These are phyloP conservation scores for Fusarium mexicanum DNA, from an alignment of 2,329 filamentous ascomycete genomes.

Conservation along the genomic window DNA sequence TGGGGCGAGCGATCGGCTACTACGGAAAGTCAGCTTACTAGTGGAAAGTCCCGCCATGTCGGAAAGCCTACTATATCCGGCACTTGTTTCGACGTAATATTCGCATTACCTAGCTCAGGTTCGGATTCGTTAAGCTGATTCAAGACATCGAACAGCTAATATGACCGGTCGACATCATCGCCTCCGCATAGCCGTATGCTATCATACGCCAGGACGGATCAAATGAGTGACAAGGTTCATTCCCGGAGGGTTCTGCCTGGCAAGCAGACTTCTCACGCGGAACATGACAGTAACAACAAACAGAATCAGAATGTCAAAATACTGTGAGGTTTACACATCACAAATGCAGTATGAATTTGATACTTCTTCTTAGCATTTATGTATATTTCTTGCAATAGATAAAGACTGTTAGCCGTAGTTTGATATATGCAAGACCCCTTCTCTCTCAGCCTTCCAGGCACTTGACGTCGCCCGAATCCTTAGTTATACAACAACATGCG, in stretches of 20 bases:
- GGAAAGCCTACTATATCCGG: background rate
- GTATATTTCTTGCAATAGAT: background rate
- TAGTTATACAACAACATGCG: background rate
- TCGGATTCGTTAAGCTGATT: background rate
- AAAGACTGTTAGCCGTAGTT: background rate
- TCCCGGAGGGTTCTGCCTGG: background rate
- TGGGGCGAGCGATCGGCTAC: background rate
- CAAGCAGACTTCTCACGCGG: accelerated
- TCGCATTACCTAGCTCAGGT: background rate
- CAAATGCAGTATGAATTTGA: background rate
- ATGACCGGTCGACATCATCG: background rate
- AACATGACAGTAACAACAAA: background rate
- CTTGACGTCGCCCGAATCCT: background rate
- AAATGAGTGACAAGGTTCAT: background rate
- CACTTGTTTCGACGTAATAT: background rate
- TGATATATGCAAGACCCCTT: background rate
- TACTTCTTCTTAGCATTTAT: background rate
- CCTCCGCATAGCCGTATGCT: background rate
- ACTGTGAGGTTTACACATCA: background rate
- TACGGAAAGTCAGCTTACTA: background rate
- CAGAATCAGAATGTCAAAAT: background rate
- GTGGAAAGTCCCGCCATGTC: too few species aligned
- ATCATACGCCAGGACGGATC: background rate
- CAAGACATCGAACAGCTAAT: too few species aligned
- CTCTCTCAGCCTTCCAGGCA: too few species aligned